These are phyloP conservation scores for Rickenella mellea DNA, from an alignment of 768 basidiomycete species.

Conservation along the genomic window DNA sequence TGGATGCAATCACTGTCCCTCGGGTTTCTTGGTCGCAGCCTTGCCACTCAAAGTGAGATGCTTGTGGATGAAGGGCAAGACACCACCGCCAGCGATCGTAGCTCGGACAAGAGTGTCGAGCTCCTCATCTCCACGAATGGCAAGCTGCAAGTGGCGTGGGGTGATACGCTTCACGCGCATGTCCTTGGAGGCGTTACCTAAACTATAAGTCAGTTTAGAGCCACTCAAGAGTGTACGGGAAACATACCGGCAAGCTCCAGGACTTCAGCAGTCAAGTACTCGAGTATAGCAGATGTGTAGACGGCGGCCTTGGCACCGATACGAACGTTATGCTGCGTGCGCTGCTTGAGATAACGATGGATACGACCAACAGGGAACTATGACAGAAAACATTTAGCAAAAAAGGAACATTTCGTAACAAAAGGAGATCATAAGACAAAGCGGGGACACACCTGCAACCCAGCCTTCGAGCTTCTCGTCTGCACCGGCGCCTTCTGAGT, in stretches of 20 bases:
- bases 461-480: conserved; percentile 77
- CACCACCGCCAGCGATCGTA: conserved; percentile 87
- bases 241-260: conserved; percentile 85
- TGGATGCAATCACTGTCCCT: background rate
- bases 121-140: conserved; percentile 95
- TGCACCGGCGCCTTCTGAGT: conserved; percentile 31
- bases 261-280: conserved; percentile 95
- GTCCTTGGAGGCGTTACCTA: conserved; percentile 96
- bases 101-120: conserved; percentile 92
- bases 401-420: background rate
- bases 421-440: conserved; percentile 2
- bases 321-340: conserved; percentile 88
- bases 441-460: conserved; percentile 57
- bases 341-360: conserved; percentile 87
- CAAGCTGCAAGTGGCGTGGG: conserved; percentile 89
- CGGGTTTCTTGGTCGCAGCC: background rate
- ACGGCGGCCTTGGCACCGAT: conserved; percentile 98
- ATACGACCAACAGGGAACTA: conserved; percentile 98
- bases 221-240: background rate
- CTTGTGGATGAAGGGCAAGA: conserved; percentile 85
- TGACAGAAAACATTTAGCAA: background rate
- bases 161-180: conserved; percentile 96
- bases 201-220: background rate
- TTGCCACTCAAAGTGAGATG: conserved; percentile 37
- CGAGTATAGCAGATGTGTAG: conserved; percentile 91